phyloP scores from a whole-genome alignment of 495 filamentous ascomycete species.

The Acidiella bohemica region DNA sequence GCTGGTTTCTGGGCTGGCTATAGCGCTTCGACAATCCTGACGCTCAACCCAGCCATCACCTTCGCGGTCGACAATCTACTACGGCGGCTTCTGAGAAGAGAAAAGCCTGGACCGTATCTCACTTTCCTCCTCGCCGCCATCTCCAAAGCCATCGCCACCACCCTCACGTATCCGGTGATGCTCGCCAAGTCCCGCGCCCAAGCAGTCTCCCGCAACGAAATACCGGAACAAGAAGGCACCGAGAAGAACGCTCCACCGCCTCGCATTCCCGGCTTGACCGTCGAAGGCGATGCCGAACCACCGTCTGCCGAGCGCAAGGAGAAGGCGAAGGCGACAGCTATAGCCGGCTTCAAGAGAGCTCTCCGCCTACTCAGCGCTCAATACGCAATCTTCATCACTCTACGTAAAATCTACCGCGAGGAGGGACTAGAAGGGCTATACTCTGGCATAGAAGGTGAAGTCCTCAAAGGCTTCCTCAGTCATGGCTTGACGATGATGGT shows the following conservation, averaged over 20 bases:
- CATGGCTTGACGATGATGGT: slow-evolving; percentile 84
- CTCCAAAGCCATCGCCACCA: slow-evolving; percentile 66
- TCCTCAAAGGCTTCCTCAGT: slow-evolving; percentile 73
- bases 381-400: slow-evolving; percentile 48
- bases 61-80: slow-evolving; percentile 68
- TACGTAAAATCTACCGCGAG: slow-evolving; percentile 46
- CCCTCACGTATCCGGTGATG: slow-evolving; percentile 75
- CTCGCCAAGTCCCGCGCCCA: slow-evolving; percentile 69
- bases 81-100: slow-evolving; percentile 42
- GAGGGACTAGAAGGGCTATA: slow-evolving; percentile 65
- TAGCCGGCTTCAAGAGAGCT: slow-evolving; percentile 9
- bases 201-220: slow-evolving; percentile 17
- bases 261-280: background rate
- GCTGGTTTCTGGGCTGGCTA: slow-evolving; percentile 85
- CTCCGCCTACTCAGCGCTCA: slow-evolving; percentile 7
- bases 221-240: too few species aligned
- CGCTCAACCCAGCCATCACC: slow-evolving; percentile 76
- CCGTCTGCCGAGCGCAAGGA: background rate
- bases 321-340: slow-evolving; percentile 3
- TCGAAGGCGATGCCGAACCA: background rate
- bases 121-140: slow-evolving; percentile 68
- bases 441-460: slow-evolving; percentile 59
- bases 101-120: slow-evolving; percentile 33
- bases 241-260: slow-evolving; percentile 6
- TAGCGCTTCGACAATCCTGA: slow-evolving; percentile 63